Evolutionary conservation across 1,284 basidiomycete genomes (phyloP).

Genomic region (Baeospora myosura): DNA sequence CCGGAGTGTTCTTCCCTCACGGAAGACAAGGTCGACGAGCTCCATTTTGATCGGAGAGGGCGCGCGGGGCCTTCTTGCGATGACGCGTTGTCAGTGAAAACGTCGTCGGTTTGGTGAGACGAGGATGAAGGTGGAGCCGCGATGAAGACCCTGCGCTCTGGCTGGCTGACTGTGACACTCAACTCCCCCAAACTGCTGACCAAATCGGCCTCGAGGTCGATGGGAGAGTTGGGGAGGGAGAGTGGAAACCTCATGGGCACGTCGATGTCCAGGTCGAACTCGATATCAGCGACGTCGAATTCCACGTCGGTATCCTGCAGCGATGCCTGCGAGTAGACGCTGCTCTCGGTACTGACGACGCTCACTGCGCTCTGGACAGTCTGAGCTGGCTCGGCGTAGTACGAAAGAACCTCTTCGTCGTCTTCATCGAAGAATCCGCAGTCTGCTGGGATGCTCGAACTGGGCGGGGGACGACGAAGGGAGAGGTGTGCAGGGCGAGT

Average conservation of each 20-base stretch:
- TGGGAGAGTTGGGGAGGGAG: conserved; percentile 30
- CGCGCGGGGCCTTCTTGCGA: conserved; percentile 11
- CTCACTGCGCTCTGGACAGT: no score
- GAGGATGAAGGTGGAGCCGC: background rate
- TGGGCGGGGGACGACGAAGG: conserved; percentile 27
- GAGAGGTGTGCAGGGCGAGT: conserved; percentile 10
- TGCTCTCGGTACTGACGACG: background rate
- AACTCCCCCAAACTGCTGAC: conserved; percentile 25
- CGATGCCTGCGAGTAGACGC: background rate
- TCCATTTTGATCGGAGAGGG: conserved; percentile 59
- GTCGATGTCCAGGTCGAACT: conserved; percentile 21
- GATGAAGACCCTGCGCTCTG: background rate
- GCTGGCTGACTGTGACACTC: conserved; percentile 7
- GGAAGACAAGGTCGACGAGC: conserved; percentile 50
- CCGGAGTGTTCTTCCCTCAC: conserved; percentile 28
- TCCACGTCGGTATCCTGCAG: conserved; percentile 2
- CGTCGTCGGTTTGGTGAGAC: conserved; percentile 9
- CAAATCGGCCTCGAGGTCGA: conserved; percentile 32
- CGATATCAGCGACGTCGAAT: conserved; percentile 6
- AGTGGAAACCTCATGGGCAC: conserved; percentile 27
- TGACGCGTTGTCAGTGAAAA: conserved; percentile 6
- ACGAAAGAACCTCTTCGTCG: conserved; percentile 5
- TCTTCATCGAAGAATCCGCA: conserved; percentile 21
- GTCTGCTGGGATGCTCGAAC: conserved; percentile 31
- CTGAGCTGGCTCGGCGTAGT: no score